Evolutionary conservation across 306 rosid genomes (phyloP).

Genomic region (Glycine soja): DNA sequence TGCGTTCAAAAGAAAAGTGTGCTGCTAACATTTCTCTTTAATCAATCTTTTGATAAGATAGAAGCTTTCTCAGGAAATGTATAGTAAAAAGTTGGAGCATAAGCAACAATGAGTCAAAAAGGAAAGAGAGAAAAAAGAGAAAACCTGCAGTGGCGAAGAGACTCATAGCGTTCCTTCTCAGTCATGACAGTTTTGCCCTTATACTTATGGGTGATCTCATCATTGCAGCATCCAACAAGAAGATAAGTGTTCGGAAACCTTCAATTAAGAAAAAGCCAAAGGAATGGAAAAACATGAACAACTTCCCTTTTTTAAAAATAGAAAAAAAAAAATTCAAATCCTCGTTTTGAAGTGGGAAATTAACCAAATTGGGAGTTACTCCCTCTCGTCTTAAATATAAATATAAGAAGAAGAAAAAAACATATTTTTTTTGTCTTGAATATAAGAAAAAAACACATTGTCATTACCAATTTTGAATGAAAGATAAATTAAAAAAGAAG

Average conservation of each 20-base stretch:
- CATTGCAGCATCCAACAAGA: constrained; percentile 96
- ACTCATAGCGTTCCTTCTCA: constrained; percentile 85
- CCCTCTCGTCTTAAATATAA: no score
- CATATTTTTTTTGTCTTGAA: no score
- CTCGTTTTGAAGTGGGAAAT: not conserved
- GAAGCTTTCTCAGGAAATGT: not conserved
- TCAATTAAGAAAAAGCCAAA: constrained; percentile 46
- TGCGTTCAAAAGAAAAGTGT: no score
- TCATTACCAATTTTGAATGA: no score
- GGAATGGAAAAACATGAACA: not conserved
- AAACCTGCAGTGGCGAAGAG: constrained; percentile 99
- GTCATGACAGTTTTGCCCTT: constrained; percentile 98
- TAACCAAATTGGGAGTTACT: not conserved
- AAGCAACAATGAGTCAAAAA: not conserved
- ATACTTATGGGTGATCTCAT: constrained; percentile 75
- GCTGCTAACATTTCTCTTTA: no score
- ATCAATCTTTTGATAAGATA: not conserved
- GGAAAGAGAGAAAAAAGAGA: not conserved
- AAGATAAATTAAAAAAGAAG: no score
- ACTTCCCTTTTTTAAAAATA: constrained; percentile 3
- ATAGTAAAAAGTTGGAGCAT: not conserved
- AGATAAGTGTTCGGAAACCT: constrained; percentile 91
- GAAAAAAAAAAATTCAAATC: not conserved
- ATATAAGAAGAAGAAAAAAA: no score
- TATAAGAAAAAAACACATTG: no score